Percentiles rank a stretch among this genome's conserved stretches.
Conservation (phyloP, 805 yeast genomes). For the Myxozyma neglecta region DNA sequence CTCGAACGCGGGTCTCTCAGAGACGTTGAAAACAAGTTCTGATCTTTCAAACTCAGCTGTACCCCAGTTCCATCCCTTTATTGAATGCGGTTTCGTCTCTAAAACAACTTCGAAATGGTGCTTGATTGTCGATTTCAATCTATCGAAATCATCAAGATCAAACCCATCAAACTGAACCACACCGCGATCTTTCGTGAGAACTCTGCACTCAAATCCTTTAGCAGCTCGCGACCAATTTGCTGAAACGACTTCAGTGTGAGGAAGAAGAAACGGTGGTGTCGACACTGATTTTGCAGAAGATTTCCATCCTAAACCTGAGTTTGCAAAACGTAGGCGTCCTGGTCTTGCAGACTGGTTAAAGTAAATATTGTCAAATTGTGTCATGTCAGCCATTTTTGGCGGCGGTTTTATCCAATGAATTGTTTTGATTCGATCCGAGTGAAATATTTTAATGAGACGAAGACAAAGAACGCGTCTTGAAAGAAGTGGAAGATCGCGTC, state of each 20-base stretch:
- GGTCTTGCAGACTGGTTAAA: conserved; percentile 77
- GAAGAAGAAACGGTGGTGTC: conserved; percentile 74
- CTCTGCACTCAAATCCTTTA: conserved; percentile 83
- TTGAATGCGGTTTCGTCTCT: conserved; percentile 85
- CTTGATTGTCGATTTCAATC: conserved; percentile 79
- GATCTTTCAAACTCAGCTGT: conserved; percentile 86
- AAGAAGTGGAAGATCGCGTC: too few relatives aligned
- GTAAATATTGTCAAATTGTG: conserved; percentile 86
- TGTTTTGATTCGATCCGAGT: neutral
- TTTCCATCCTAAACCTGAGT: conserved; percentile 98
- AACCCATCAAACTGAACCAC: conserved; percentile 90
- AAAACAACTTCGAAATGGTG: conserved; percentile 69
- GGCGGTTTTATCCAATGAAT: neutral
- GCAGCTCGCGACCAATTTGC: conserved; percentile 92
- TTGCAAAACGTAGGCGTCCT: conserved; percentile 93
- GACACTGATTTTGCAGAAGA: conserved; percentile 43
- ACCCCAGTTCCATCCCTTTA: conserved; percentile 99
- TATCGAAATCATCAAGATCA: conserved; percentile 75
- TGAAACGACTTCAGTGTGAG: conserved; percentile 78
- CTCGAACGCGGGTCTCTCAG: conserved; percentile 88
- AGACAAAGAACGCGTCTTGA: too few relatives aligned
- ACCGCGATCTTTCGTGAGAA: conserved; percentile 85
- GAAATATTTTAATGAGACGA: neutral
- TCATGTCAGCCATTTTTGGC: conserved; percentile 30
- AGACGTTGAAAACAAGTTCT: conserved; percentile 81